phyloP scores from a whole-genome alignment of 768 basidiomycete species.

The Mrakia gelida region DNA sequence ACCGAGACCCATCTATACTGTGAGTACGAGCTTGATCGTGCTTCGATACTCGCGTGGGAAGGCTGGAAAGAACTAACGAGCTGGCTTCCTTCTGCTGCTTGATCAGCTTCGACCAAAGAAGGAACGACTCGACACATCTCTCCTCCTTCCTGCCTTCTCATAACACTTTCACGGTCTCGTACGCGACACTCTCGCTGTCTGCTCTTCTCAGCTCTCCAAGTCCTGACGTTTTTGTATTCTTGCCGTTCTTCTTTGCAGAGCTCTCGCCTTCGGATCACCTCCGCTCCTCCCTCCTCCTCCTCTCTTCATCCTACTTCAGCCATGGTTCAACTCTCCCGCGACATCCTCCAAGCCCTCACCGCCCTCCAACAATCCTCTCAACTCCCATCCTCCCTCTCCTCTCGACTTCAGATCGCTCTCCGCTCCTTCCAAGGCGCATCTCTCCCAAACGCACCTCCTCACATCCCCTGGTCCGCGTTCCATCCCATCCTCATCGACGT shows the following conservation, averaged over 20 bases:
- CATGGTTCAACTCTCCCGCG: neutral
- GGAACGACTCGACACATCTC: too few relatives aligned
- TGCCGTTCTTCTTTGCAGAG: too few relatives aligned
- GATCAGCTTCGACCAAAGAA: too few relatives aligned
- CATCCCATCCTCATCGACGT: slow-evolving; percentile 10
- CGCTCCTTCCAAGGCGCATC: neutral
- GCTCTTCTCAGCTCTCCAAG: too few relatives aligned
- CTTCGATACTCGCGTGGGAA: neutral
- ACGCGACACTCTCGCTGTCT: too few relatives aligned
- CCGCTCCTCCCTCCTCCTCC: neutral
- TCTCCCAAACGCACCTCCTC: neutral
- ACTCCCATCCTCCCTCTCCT: neutral
- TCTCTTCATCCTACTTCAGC: neutral
- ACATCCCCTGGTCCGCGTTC: neutral
- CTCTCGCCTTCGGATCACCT: neutral
- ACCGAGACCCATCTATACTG: too few relatives aligned
- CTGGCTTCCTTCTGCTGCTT: too few relatives aligned
- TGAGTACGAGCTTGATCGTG: neutral
- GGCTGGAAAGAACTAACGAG: neutral
- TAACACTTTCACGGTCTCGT: too few relatives aligned
- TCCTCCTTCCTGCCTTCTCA: too few relatives aligned
- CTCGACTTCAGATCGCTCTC: neutral
- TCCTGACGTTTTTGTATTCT: too few relatives aligned
- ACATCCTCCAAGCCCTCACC: neutral
- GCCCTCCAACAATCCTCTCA: neutral